Base-by-base conservation (phyloP, 2,329 filamentous ascomycete genomes). In the Aspergillus fijiensis region DNA sequence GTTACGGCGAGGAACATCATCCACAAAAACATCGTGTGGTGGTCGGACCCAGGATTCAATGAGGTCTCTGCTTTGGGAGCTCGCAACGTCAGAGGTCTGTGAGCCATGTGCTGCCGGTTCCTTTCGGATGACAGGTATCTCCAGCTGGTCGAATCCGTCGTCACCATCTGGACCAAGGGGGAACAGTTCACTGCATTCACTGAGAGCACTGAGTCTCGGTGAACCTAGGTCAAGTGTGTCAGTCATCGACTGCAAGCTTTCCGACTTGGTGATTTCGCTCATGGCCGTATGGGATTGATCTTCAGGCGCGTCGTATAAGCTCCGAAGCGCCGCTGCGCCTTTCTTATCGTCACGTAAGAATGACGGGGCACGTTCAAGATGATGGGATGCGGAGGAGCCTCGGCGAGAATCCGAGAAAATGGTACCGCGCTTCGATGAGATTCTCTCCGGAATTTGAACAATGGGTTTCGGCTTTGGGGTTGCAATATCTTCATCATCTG, bases 181-280 rank as follows among this genome's bases (percentile, higher is more conserved):
- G 47, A 72, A 70, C 16, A 79, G 64, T 60, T 79, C 77, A 56
- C 77, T 79, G 63, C 77, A 79, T 65, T 80, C 78, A 52, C 78
- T 80, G 1, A 80, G 67, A 21, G 76, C 72, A 59, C 78, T 80
- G 9, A 79, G 67, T 52, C 78, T 70, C 2, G 77, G 77, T 7
- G 77, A 79, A 33, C 67, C 70, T 0, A 72, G 70, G n/a, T 76
- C 73, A 5, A 64, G 55, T 1, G 62, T 66, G n/a, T 76, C 72
- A 39, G 65, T 69, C 62, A 72, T 71, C 0, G 76, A 77, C 48
- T 76, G 67, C 42, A 72, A 65, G 54, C 75, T 78, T 39, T 74
- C 73, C 12, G 70, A 72, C 55, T 70, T 72, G 2, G 76, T 74
- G 19, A 74, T 60, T 16, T 66, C 64, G 59, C 69, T 76, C 59